A percentile compares a stretch with the other conserved stretches of the same genome.
phyloP scores from a whole-genome alignment of 352 stramenopile species.

The Phytopythium montanum region DNA sequence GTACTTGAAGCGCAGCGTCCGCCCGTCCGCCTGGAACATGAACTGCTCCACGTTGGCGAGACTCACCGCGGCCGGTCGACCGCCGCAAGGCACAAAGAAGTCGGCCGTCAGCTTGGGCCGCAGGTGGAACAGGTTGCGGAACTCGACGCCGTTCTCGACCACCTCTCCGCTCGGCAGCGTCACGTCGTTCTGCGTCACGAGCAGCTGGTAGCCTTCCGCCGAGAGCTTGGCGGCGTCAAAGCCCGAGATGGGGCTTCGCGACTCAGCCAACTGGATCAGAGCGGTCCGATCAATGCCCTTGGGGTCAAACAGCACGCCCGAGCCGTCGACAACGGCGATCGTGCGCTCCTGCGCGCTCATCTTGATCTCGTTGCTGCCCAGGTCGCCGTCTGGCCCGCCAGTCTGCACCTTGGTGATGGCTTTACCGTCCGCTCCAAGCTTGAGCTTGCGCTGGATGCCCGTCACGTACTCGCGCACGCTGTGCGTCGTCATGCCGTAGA shows the following conservation, averaged over 20 bases:
- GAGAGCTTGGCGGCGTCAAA: conserved; percentile 86
- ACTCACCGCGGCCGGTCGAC: conserved; percentile 95
- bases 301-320: conserved; percentile 93
- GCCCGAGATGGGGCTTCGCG: conserved; percentile 83
- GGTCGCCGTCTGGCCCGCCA: conserved; percentile 96
- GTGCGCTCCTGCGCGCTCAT: conserved; percentile 95
- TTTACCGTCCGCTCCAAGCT: conserved; percentile 83
- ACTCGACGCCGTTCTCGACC: conserved; percentile 93
- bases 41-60: conserved; percentile 93
- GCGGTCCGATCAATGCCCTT: conserved; percentile 91
- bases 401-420: conserved; percentile 97
- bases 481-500: conserved; percentile 97
- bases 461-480: conserved; percentile 96
- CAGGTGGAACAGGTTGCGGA: conserved; percentile 97
- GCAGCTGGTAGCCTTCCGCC: conserved; percentile 54
- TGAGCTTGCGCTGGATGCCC: conserved; percentile 90
- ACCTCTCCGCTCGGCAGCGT: conserved; percentile 63
- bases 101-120: conserved; percentile 89
- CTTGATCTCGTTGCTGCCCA: conserved; percentile 97
- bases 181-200: conserved; percentile 72
- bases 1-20: conserved; percentile 88
- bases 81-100: conserved; percentile 96
- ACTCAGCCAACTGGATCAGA: conserved; percentile 91
- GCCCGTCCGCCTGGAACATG: conserved; percentile 63
- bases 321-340: conserved; percentile 94